phyloP scores from a whole-genome alignment of 352 stramenopile species.

The Phytophthora parvispora region DNA sequence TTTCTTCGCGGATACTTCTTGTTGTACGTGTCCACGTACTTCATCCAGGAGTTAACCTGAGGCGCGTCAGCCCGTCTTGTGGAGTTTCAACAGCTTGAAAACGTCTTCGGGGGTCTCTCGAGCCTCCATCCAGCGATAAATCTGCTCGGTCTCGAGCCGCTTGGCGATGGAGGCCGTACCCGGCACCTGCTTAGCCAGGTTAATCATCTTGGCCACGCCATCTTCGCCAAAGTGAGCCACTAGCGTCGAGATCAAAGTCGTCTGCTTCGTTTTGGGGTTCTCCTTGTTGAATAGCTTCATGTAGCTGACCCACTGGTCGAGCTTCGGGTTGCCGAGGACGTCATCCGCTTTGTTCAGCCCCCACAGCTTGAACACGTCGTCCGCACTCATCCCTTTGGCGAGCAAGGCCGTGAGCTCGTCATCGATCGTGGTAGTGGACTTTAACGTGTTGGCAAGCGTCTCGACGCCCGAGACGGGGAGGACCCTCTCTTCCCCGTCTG shows the following conservation, averaged over 20 bases:
- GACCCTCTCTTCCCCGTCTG: constrained; percentile 3
- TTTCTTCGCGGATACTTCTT: not conserved
- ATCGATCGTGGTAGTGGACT: constrained; percentile 14
- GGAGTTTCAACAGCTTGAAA: not conserved
- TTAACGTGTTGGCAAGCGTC: constrained; percentile 3
- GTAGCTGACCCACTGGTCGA: constrained; percentile 6
- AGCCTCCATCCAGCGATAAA: not conserved
- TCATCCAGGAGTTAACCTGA: not conserved
- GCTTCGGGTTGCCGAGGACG: not conserved
- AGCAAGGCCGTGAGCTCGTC: constrained; percentile 12
- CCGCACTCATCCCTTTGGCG: constrained; percentile 6
- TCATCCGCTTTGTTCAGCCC: constrained; percentile 10
- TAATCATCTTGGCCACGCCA: not conserved
- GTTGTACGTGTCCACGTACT: not conserved
- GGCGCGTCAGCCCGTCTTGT: not conserved
- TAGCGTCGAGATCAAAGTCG: not conserved
- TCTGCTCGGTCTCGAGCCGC: not conserved
- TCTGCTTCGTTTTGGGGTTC: constrained; percentile 8
- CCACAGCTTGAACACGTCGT: constrained; percentile 9
- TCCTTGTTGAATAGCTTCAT: constrained; percentile 17
- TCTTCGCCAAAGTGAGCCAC: not conserved
- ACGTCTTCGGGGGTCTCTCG: not conserved
- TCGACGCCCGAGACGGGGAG: not conserved
- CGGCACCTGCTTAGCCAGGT: not conserved
- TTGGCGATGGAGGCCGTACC: not conserved